Percentiles rank a stretch among this genome's conserved stretches.
These are phyloP conservation scores for Aspergillus affinis DNA, from an alignment of 495 filamentous ascomycete genomes.

Conservation along the genomic window DNA sequence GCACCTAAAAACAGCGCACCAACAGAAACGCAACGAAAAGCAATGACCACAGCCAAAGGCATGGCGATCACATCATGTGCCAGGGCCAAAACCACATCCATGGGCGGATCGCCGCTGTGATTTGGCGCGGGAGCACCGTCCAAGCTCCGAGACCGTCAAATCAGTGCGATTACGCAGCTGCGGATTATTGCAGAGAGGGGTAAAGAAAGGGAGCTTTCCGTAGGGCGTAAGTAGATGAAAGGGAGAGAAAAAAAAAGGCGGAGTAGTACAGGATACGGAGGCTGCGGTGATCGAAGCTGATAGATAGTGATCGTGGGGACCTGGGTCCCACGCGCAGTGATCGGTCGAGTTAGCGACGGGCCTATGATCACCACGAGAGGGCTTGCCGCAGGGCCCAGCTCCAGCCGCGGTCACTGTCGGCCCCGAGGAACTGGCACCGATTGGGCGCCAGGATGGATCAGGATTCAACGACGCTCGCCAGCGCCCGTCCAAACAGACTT, in stretches of 20 bases:
- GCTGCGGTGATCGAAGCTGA: background rate
- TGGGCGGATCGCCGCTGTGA: constrained; percentile 1
- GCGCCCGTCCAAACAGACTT: background rate
- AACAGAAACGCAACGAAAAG: no score
- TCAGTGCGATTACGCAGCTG: background rate
- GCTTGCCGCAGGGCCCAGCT: constrained; percentile 9
- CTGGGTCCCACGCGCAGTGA: background rate
- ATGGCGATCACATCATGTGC: constrained; percentile 3
- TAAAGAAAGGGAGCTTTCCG: no score
- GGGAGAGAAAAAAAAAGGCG: no score
- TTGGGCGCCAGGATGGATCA: constrained; percentile 7
- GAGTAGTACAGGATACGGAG: background rate
- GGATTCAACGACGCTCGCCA: background rate
- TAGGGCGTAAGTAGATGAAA: no score
- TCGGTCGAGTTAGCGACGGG: constrained; percentile 1
- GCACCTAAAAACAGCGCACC: background rate
- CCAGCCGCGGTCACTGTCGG: constrained; percentile 15
- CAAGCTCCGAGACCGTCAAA: constrained; percentile 1
- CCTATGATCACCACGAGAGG: constrained; percentile 19
- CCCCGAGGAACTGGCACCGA: constrained; percentile 9
- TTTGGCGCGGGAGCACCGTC: constrained; percentile 5
- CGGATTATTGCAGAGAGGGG: background rate
- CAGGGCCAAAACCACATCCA: background rate
- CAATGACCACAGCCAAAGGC: background rate
- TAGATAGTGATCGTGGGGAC: background rate